Evolutionary conservation across 306 rosid genomes (phyloP), one percentile per base, ranked within the genome.

Genomic region (Ammopiptanthus mongolicus): DNA sequence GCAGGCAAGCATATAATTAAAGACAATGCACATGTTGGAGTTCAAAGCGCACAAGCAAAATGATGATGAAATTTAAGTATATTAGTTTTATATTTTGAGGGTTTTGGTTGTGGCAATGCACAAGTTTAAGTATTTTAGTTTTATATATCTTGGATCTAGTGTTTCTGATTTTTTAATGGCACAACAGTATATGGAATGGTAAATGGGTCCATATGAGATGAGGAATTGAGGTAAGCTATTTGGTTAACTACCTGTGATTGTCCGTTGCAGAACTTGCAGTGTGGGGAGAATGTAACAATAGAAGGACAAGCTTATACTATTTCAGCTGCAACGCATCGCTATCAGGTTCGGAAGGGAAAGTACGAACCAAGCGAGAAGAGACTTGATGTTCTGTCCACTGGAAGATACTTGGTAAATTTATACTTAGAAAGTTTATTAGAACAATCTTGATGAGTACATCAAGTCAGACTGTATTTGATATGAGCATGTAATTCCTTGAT

Each of bases 281-380:
- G 81, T 76, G 85, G 85, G 60, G 85, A 81, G 61, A 81, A 74
- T 76, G 85, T 81, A 34, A 81, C 85, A 31, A 81, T 81, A 31
- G 85, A 81, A 87, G 96, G 96, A 75, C 96, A 95, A 42, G 71
- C 96, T 21, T 95, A 95, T 58, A 90, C 99, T 17, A 88, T 95
- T 76, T 92, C 81, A 9, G 90, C 99, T 33, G 97, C 89, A 73
- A 92, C 96, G 73, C 96, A 85, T 56, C 88, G 97, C 29, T 95
- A 95, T 86, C 97, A 90, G 84, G 93, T 91, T 58, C 90, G 98
- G 18, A 95, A 92, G 83, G 97, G 97, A 55, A 95, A 92, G 84
- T 95, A 92, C 6, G 97, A 95, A 80, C 99, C 93, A 3, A 85
- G 93, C 6, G 97, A 95, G 87, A 90, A 88, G 87, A 85, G 95